A percentile compares a stretch with the other conserved stretches of the same genome.
phyloP scores from a whole-genome alignment of 331 rosid species.

The Rhamnella rubrinervis region DNA sequence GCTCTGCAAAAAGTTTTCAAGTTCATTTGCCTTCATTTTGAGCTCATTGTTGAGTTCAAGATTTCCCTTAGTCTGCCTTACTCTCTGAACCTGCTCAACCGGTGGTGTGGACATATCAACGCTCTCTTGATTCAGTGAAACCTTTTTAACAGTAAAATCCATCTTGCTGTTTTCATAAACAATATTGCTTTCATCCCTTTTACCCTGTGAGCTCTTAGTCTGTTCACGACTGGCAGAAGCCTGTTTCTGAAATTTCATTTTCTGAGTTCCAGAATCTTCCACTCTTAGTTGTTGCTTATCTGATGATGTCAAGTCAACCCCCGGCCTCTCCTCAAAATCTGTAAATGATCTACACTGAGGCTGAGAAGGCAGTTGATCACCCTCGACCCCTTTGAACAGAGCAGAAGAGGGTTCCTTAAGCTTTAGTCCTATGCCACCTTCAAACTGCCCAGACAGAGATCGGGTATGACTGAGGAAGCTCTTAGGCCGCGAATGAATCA shows the following conservation, averaged over 20 bases:
- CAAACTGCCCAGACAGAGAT: slow-evolving; percentile 74
- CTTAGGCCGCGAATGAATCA: slow-evolving; percentile 47
- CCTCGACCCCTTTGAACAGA: slow-evolving; percentile 36
- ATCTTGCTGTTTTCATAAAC: slow-evolving; percentile 41
- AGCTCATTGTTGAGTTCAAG: slow-evolving; percentile 90
- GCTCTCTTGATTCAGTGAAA: slow-evolving; percentile 44
- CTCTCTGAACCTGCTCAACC: slow-evolving; percentile 69
- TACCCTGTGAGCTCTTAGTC: slow-evolving; percentile 41
- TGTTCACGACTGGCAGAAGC: slow-evolving; percentile 41
- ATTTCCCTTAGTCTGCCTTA: slow-evolving; percentile 78
- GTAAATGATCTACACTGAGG: slow-evolving; percentile 40
- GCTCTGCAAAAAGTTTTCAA: slow-evolving; percentile 97
- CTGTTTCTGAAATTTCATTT: slow-evolving; percentile 58
- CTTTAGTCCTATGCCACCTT: slow-evolving; percentile 53
- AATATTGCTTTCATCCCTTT: slow-evolving; percentile 45
- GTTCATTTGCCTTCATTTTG: slow-evolving; percentile 93
- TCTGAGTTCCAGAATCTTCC: slow-evolving; percentile 53
- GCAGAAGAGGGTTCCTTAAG: slow-evolving; percentile 41
- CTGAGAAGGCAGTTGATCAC: slow-evolving; percentile 49
- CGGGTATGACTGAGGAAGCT: slow-evolving; percentile 61
- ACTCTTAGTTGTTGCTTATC: slow-evolving; percentile 32
- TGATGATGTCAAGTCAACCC: slow-evolving; percentile 35
- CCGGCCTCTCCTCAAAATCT: slow-evolving; percentile 33
- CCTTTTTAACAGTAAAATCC: slow-evolving; percentile 43
- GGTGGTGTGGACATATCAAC: slow-evolving; percentile 29